Percentiles rank a stretch among this genome's conserved stretches.
Evolutionary conservation across 1,139 yeast genomes (phyloP).

Genomic region (Zygotorulaspora mrakii): DNA sequence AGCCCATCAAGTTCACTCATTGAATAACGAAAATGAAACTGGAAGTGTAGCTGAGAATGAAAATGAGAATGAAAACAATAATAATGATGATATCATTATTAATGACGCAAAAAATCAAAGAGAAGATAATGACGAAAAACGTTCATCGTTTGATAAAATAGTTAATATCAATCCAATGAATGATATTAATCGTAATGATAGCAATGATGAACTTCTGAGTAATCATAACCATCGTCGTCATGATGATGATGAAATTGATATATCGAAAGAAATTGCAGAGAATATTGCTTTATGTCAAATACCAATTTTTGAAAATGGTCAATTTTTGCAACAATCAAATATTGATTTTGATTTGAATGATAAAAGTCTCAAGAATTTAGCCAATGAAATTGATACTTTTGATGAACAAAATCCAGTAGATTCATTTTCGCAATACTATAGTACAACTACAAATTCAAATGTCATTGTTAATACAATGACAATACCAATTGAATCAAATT

Average conservation of each 20-base stretch:
- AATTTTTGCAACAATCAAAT: constrained; percentile 8
- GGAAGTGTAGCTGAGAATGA: too few relatives aligned
- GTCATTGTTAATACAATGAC: constrained; percentile 4
- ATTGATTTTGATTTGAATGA: constrained; percentile 7
- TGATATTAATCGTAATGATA: constrained; percentile 10
- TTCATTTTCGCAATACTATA: constrained; percentile 10
- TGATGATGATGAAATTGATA: constrained; percentile 13
- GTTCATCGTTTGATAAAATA: constrained; percentile 2
- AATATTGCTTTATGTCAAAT: constrained; percentile 15
- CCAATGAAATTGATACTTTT: constrained; percentile 15
- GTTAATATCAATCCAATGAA: constrained; percentile 5
- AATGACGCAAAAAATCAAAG: not conserved
- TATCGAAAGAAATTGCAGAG: constrained; percentile 12
- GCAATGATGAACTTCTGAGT: constrained; percentile 2
- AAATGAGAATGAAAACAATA: constrained; percentile 10
- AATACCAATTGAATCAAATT: constrained; percentile 5
- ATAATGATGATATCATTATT: constrained; percentile 7
- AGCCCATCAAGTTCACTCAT: not conserved
- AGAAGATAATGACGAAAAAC: not conserved
- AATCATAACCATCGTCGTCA: constrained; percentile 6
- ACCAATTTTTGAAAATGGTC: constrained; percentile 12
- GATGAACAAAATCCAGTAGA: constrained; percentile 13
- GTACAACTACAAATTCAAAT: constrained; percentile 7
- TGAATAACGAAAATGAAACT: not conserved
- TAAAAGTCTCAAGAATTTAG: constrained; percentile 10